Conservation (phyloP, 78 protist species). For the Mantamonas sphyraenae region DNA sequence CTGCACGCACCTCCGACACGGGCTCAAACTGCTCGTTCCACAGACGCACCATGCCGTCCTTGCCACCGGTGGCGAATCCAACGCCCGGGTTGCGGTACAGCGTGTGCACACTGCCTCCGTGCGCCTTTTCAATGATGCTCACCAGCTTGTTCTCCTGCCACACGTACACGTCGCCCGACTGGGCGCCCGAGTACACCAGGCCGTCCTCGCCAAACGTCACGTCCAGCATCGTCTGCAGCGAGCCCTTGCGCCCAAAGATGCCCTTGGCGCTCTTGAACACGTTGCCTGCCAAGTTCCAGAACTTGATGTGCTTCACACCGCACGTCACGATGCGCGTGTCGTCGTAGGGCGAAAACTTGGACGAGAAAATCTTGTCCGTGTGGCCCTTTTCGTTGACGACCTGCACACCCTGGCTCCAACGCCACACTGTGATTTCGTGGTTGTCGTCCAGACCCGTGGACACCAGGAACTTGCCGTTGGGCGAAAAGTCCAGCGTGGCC, state of each 20-base stretch:
- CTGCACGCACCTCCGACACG: too few relatives aligned
- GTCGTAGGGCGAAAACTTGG: background rate
- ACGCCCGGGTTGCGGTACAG: too few relatives aligned
- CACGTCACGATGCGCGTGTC: constrained; percentile 9
- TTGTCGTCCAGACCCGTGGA: constrained; percentile 38
- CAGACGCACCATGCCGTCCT: background rate
- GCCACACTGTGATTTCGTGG: constrained; percentile 32
- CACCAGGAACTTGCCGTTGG: constrained; percentile 17
- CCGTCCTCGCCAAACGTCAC: background rate
- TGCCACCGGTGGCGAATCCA: constrained; percentile 2
- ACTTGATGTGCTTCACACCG: constrained; percentile 32
- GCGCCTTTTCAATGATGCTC: background rate
- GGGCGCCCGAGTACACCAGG: background rate
- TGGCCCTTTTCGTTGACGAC: background rate
- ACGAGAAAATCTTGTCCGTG: background rate
- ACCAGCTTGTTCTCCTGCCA: background rate
- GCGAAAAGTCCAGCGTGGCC: constrained; percentile 10
- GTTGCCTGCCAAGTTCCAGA: constrained; percentile 21
- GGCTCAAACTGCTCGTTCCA: too few relatives aligned
- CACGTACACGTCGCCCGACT: background rate
- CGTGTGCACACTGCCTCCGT: too few relatives aligned
- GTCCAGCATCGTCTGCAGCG: constrained; percentile 1
- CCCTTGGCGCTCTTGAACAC: constrained; percentile 1
- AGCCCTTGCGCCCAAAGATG: background rate
- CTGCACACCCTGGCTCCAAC: constrained; percentile 14